These are phyloP conservation scores for Aethionema arabicum DNA, from an alignment of 345 rosid species.

Conservation along the genomic window DNA sequence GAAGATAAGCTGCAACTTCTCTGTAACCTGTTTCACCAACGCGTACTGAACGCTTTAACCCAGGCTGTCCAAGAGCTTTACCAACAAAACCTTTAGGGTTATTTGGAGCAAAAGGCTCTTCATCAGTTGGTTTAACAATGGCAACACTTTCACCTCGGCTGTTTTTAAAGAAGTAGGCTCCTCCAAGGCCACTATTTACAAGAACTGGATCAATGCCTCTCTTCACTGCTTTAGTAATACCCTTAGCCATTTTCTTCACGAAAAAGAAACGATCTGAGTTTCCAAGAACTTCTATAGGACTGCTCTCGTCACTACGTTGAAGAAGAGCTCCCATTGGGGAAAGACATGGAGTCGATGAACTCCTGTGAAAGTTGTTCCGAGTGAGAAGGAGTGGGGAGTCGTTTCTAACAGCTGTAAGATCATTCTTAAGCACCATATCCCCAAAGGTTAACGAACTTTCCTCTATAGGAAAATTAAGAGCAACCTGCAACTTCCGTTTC, in stretches of 20 bases:
- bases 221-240: conserved; percentile 67
- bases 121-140: conserved; percentile 79
- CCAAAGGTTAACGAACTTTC: conserved; percentile 76
- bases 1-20: conserved; percentile 81
- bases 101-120: conserved; percentile 70
- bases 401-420: conserved; percentile 70
- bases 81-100: conserved; percentile 81
- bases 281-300: conserved; percentile 80
- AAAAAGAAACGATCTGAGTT: conserved; percentile 50
- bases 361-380: conserved; percentile 63
- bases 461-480: conserved; percentile 66
- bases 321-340: conserved; percentile 52
- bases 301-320: conserved; percentile 66
- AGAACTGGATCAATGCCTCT: conserved; percentile 57
- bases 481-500: conserved; percentile 80
- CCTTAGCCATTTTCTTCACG: conserved; percentile 57
- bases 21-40: conserved; percentile 81
- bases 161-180: conserved; percentile 58
- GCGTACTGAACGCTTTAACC: conserved; percentile 62
- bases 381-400: conserved; percentile 81
- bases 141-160: conserved; percentile 59
- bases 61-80: conserved; percentile 68
- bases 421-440: conserved; percentile 71
- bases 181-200: conserved; percentile 67
- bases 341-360: conserved; percentile 81